Evolutionary conservation across 2,329 filamentous ascomycete genomes (phyloP), one percentile per base, ranked within the genome.

Genomic region (Trichophyton mentagrophytes): DNA sequence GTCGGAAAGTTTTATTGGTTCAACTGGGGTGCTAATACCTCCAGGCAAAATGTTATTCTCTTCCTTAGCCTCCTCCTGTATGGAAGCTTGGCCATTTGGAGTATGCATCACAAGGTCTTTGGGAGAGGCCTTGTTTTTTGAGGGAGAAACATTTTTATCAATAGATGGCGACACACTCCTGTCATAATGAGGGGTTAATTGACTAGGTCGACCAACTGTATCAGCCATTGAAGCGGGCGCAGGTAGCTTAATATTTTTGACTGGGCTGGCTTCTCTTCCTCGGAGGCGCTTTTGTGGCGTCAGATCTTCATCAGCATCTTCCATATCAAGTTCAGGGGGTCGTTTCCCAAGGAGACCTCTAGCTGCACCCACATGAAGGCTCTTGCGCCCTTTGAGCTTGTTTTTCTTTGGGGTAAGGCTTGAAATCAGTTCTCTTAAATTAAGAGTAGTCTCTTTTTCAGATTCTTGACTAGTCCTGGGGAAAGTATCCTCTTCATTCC

Each of bases 1-100:
- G 59, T 96, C 88, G 67, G 96, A 90, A 2, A 99, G 79, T 53
- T 91, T 87, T 60, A 96, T 90, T 22, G 80, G 78, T n/a, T 83
- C 80, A 4, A 25, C 56, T 6, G 4, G n/a, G 22, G 56, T 17
- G 13, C 17, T 25, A n/a, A 15, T 55, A 6, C 38, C 17, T 27
- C n/a, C 11, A 44, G 25, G 36, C 20, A 27, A 20, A 9, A 9
- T 42, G 13, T 17, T 20, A 20, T 42, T 36, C 56, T 13, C 22
- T 44, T 8, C n/a, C 11, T 38, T 27, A n/a, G 40, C 8, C 58
- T 47, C 25, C 20, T 60, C 51, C 13, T 25, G 5, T 8, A 25
- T 25, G n/a, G 59, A 25, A 20, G 40, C 30, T 17, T 25, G 59
- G 9, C 79, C 73, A 66, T 83, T 75, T 64, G 77, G 27, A 9